Evolutionary conservation across 2,329 filamentous ascomycete genomes (phyloP).

Genomic region (Albophoma yamanashiensis): DNA sequence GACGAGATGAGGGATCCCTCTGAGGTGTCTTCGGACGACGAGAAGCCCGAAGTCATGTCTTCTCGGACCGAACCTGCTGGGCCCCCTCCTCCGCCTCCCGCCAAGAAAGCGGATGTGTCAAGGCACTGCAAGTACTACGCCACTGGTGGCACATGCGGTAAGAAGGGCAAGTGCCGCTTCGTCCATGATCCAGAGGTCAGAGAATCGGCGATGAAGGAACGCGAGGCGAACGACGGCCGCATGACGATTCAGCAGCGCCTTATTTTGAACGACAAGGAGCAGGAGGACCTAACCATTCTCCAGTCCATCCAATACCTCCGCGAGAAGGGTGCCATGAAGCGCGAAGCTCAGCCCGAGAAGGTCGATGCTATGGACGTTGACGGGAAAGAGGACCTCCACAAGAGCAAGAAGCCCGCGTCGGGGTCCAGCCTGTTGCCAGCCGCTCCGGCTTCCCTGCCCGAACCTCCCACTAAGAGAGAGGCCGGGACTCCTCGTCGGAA

Average conservation of each 20-base stretch:
- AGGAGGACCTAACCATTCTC: conserved; percentile 55
- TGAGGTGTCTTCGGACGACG: conserved; percentile 43
- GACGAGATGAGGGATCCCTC: conserved; percentile 51
- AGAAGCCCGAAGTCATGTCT: conserved; percentile 47
- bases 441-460: conserved; percentile 25
- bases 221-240: conserved; percentile 53
- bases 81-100: conserved; percentile 28
- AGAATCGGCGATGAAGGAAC: conserved; percentile 52
- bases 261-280: conserved; percentile 56
- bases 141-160: conserved; percentile 57
- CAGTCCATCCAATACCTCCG: conserved; percentile 56
- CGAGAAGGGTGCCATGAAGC: conserved; percentile 42
- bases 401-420: conserved; percentile 8
- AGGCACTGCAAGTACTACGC: conserved; percentile 64
- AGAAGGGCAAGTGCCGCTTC: conserved; percentile 68
- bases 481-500: conserved; percentile 16
- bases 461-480: conserved; percentile 22
- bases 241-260: conserved; percentile 57
- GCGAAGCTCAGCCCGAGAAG: conserved; percentile 7
- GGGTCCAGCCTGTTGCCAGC: conserved; percentile 24
- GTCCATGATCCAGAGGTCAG: conserved; percentile 55
- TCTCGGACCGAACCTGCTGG: conserved; percentile 28
- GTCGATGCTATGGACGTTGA: conserved; percentile 1
- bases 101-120: conserved; percentile 49
- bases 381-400: conserved; percentile 6